Evolutionary conservation across 2,329 filamentous ascomycete genomes (phyloP).

Genomic region (Alternaria consortialis): DNA sequence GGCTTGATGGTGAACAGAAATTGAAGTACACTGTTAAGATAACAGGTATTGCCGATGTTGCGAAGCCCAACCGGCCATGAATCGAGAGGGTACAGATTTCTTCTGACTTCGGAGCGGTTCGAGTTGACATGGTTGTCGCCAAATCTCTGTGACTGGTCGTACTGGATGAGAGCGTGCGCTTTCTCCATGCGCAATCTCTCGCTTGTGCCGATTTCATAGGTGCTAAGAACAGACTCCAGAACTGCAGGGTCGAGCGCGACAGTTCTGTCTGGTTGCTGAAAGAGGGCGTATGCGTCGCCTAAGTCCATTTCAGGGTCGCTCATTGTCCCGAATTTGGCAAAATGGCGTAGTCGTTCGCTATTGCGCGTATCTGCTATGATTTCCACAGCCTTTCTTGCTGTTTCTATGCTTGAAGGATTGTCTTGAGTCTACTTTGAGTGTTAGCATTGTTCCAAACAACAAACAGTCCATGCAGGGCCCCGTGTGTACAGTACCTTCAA

Average conservation of each 20-base stretch:
- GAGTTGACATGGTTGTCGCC: slow-evolving; percentile 23
- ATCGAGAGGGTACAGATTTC: slow-evolving; percentile 48
- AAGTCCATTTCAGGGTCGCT: slow-evolving; percentile 62
- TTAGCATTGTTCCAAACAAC: slow-evolving; percentile 16
- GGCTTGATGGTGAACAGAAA: slow-evolving; percentile 91
- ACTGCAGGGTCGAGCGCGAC: slow-evolving; percentile 59
- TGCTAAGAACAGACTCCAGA: slow-evolving; percentile 35
- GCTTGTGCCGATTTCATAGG: slow-evolving; percentile 56
- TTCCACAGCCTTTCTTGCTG: slow-evolving; percentile 64
- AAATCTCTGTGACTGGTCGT: slow-evolving; percentile 39
- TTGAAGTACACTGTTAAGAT: slow-evolving; percentile 94
- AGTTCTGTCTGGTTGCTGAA: slow-evolving; percentile 61
- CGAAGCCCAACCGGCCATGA: slow-evolving; percentile 82
- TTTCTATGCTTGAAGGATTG: slow-evolving; percentile 58
- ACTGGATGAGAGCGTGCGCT: slow-evolving; percentile 58
- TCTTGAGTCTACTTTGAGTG: slow-evolving; percentile 57
- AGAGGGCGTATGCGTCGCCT: slow-evolving; percentile 49
- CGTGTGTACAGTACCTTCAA: slow-evolving; percentile 58
- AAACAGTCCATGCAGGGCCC: neutral
- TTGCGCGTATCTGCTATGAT: slow-evolving; percentile 68
- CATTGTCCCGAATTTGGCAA: slow-evolving; percentile 62
- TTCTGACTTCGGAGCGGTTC: slow-evolving; percentile 24
- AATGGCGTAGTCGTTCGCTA: slow-evolving; percentile 63
- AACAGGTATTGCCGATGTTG: slow-evolving; percentile 98
- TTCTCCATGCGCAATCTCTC: slow-evolving; percentile 57